Evolutionary conservation across 2,329 filamentous ascomycete species (phyloP).

Genomic region (Trichophyton equinum): DNA sequence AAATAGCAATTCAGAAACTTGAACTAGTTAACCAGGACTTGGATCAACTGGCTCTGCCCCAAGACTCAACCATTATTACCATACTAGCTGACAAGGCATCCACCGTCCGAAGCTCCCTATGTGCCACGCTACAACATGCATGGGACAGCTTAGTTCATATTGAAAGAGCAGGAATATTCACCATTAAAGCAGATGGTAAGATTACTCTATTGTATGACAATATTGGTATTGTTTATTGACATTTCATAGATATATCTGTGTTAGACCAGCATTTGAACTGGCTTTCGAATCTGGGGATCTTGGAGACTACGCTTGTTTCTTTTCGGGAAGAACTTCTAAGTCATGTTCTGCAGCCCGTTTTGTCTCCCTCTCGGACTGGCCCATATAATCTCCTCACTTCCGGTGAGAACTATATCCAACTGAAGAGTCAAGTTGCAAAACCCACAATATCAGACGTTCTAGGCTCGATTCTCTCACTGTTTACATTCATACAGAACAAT

Average conservation of each 20-base stretch:
- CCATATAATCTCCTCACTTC: conserved; percentile 20
- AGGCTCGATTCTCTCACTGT: conserved; percentile 31
- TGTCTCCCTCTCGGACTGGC: conserved; percentile 19
- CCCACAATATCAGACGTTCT: conserved; percentile 29
- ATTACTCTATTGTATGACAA: not conserved
- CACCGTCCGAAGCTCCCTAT: conserved; percentile 53
- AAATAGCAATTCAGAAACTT: conserved; percentile 37
- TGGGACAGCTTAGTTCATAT: conserved; percentile 59
- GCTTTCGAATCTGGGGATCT: conserved; percentile 22
- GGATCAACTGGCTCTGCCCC: conserved; percentile 22
- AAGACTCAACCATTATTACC: conserved; percentile 29
- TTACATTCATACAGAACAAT: conserved; percentile 39
- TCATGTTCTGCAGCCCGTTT: conserved; percentile 23
- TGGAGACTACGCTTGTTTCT: conserved; percentile 20
- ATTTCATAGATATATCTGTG: not conserved
- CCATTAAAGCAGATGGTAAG: conserved; percentile 39
- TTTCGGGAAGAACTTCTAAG: conserved; percentile 24
- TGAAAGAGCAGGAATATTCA: conserved; percentile 42
- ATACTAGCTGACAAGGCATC: conserved; percentile 54
- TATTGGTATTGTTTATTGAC: not conserved
- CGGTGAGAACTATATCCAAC: conserved; percentile 17
- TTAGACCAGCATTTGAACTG: conserved; percentile 10
- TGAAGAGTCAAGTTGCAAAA: conserved; percentile 18
- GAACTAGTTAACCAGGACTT: conserved; percentile 27
- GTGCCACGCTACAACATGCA: conserved; percentile 52